These are phyloP conservation scores for Neonectria neomacrospora DNA, from an alignment of 2,329 filamentous ascomycete species.

Conservation along the genomic window DNA sequence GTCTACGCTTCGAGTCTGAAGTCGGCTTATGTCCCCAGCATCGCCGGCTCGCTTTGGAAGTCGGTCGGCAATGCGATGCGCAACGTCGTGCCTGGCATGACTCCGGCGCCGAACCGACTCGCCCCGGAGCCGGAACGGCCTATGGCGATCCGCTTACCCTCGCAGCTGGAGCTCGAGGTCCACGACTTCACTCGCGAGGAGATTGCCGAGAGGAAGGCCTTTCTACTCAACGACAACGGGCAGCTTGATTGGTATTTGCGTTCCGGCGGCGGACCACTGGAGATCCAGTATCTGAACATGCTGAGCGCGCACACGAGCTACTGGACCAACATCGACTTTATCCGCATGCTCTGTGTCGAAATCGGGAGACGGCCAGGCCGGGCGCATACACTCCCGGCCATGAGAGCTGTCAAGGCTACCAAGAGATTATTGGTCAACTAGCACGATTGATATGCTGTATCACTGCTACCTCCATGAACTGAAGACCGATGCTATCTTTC, in stretches of 20 bases:
- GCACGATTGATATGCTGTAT: constrained; percentile 18
- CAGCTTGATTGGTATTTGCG: constrained; percentile 92
- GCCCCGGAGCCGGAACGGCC: constrained; percentile 51
- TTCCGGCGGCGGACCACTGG: constrained; percentile 85
- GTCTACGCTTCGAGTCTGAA: constrained; percentile 81
- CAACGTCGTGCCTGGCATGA: constrained; percentile 67
- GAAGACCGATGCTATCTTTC: neutral
- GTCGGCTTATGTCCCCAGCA: constrained; percentile 81
- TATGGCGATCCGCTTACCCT: constrained; percentile 62
- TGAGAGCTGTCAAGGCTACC: constrained; percentile 67
- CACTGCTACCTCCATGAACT: neutral
- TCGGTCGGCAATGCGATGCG: constrained; percentile 72
- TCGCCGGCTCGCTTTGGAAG: constrained; percentile 72
- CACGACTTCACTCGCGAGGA: constrained; percentile 95
- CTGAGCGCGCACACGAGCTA: constrained; percentile 94
- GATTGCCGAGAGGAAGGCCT: constrained; percentile 88
- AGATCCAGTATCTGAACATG: constrained; percentile 98
- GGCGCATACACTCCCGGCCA: constrained; percentile 64
- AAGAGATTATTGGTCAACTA: constrained; percentile 51
- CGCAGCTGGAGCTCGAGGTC: constrained; percentile 88
- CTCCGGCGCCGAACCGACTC: constrained; percentile 46
- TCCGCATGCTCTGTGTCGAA: constrained; percentile 90
- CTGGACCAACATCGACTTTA: constrained; percentile 88
- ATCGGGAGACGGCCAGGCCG: constrained; percentile 80
- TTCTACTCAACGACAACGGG: constrained; percentile 92